These are phyloP conservation scores for Escallonia rubra DNA, from an alignment of 129 eudicot genomes.

Conservation along the genomic window DNA sequence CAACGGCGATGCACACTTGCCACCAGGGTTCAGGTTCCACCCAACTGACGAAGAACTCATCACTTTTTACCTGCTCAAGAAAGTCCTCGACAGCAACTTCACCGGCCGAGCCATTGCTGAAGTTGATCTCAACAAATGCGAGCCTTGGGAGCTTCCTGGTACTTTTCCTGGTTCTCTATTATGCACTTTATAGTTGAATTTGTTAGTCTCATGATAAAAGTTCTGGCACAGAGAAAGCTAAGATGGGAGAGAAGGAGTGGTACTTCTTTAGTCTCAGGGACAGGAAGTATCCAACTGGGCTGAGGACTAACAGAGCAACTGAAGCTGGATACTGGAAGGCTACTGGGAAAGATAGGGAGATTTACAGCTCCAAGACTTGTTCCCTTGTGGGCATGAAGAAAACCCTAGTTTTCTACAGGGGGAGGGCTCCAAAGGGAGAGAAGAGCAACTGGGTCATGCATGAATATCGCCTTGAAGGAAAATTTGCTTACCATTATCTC, in stretches of 20 bases:
- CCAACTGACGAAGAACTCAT: conserved; percentile 97
- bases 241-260: conserved; percentile 97
- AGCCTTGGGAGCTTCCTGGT: conserved; percentile 99
- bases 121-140: conserved; percentile 94
- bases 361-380: conserved; percentile 72
- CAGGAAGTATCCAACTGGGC: conserved; percentile 87
- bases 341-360: conserved; percentile 90
- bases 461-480: conserved; percentile 92
- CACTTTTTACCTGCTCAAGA: conserved; percentile 73
- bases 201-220: not conserved
- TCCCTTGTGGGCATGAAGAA: conserved; percentile 94
- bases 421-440: conserved; percentile 93
- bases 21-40: conserved; percentile 91
- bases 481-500: conserved; percentile 74
- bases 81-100: conserved; percentile 73
- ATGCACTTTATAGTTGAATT: not conserved
- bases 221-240: conserved; percentile 50
- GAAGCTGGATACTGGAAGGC: conserved; percentile 98
- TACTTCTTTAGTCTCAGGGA: conserved; percentile 87
- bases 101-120: conserved; percentile 80
- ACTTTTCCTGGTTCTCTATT: not conserved
- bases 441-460: conserved; percentile 98
- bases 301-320: conserved; percentile 84
- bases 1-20: conserved; percentile 42
- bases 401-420: conserved; percentile 88